phyloP scores from a whole-genome alignment of 768 basidiomycete genomes.

The Amyloporia xantha region DNA sequence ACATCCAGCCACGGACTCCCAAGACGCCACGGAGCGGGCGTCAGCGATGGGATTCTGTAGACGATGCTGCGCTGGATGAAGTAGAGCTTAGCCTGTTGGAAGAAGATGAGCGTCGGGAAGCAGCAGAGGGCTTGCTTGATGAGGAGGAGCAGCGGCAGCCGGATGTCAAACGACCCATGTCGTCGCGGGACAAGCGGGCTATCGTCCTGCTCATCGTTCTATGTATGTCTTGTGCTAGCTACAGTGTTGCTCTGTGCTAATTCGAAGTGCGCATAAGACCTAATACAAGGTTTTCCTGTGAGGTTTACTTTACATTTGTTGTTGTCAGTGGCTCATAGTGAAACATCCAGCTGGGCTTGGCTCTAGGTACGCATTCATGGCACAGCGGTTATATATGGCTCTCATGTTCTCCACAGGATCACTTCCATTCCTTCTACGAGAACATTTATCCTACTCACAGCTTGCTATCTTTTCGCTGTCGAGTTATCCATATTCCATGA shows the following conservation, averaged over 20 bases:
- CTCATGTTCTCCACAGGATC: constrained; percentile 51
- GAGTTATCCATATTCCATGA: constrained; percentile 93
- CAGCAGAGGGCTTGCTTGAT: constrained; percentile 34
- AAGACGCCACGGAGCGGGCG: constrained; percentile 15
- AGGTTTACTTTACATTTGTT: too few species aligned
- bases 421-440: constrained; percentile 91
- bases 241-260: too few species aligned
- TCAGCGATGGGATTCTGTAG: constrained; percentile 11
- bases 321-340: too few species aligned
- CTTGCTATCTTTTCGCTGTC: constrained; percentile 90
- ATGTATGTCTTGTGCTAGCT: constrained; percentile 48
- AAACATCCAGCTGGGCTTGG: constrained; percentile 67
- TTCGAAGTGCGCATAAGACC: constrained; percentile 43
- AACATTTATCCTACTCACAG: constrained; percentile 95
- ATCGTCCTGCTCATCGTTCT: constrained; percentile 82
- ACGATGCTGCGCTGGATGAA: constrained; percentile 33
- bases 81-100: constrained; percentile 57
- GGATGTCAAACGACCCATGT: constrained; percentile 44
- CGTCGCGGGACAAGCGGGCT: constrained; percentile 72
- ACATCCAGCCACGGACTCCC: constrained; percentile 22
- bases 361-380: constrained; percentile 52
- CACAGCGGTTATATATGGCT: not conserved
- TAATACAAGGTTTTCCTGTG: constrained; percentile 39
- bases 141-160: constrained; percentile 27
- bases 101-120: constrained; percentile 46